phyloP scores from a whole-genome alignment of 2,329 filamentous ascomycete genomes.

The Pseudophaeomoniella oleicola region DNA sequence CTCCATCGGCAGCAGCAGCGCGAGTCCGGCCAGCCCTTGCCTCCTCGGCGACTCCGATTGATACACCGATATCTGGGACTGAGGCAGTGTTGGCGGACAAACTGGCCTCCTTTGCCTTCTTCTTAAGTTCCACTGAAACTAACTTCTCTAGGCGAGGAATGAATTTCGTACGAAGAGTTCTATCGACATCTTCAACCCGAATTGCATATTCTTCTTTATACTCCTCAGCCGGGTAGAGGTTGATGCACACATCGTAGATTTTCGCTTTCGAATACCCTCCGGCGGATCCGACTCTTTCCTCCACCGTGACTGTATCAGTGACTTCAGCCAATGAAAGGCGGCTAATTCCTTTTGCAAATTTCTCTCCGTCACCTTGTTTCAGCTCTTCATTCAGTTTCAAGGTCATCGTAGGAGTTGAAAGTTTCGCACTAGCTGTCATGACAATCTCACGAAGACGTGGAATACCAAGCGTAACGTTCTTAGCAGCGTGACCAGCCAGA shows the following conservation, averaged over 20 bases:
- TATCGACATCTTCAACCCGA: conserved; percentile 58
- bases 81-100: conserved; percentile 47
- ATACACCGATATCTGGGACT: conserved; percentile 60
- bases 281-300: conserved; percentile 64
- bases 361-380: conserved; percentile 51
- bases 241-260: conserved; percentile 66
- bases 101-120: conserved; percentile 50
- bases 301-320: conserved; percentile 65
- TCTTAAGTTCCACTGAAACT: conserved; percentile 63
- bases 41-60: conserved; percentile 41
- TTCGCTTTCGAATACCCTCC: conserved; percentile 58
- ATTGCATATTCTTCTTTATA: conserved; percentile 82
- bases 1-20: conserved; percentile 31
- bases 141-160: conserved; percentile 56
- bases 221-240: conserved; percentile 72
- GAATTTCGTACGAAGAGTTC: conserved; percentile 68
- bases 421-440: conserved; percentile 85
- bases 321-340: conserved; percentile 72
- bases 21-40: conserved; percentile 28
- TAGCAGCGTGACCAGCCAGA: conserved; percentile 93
- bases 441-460: conserved; percentile 92
- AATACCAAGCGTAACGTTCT: conserved; percentile 98
- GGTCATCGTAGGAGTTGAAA: conserved; percentile 85
- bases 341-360: conserved; percentile 85
- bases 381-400: conserved; percentile 63